phyloP scores from a whole-genome alignment of 495 filamentous ascomycete species.

The Neurospora africana region DNA sequence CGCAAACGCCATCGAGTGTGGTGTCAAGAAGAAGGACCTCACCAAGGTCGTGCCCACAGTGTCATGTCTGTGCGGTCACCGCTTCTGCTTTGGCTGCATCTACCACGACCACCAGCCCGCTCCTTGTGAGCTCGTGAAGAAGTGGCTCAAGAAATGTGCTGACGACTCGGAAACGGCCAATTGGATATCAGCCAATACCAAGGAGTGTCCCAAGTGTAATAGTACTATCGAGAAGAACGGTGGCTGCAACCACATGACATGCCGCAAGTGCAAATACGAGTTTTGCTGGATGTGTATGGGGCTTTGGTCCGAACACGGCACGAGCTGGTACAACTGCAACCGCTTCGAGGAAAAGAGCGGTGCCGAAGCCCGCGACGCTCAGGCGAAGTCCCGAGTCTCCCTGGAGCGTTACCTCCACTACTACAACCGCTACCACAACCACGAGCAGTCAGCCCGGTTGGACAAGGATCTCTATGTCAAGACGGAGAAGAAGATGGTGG shows the following conservation, averaged over 20 bases:
- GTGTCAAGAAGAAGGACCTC: slow-evolving; percentile 74
- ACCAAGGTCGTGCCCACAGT: slow-evolving; percentile 82
- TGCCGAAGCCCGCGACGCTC: slow-evolving; percentile 74
- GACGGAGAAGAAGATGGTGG: slow-evolving; percentile 98
- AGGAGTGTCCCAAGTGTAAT: slow-evolving; percentile 90
- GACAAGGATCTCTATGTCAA: slow-evolving; percentile 94
- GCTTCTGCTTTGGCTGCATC: slow-evolving; percentile 96
- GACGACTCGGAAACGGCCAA: slow-evolving; percentile 98
- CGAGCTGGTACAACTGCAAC: slow-evolving; percentile 99
- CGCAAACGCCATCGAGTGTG: slow-evolving; percentile 81
- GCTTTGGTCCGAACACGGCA: slow-evolving; percentile 94
- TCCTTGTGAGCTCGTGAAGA: slow-evolving; percentile 84
- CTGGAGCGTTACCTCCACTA: slow-evolving; percentile 94
- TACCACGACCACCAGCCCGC: slow-evolving; percentile 86
- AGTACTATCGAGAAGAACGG: slow-evolving; percentile 99
- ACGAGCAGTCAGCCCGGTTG: slow-evolving; percentile 93
- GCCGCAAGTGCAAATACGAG: slow-evolving; percentile 94
- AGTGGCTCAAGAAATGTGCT: slow-evolving; percentile 96
- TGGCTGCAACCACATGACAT: slow-evolving; percentile 99
- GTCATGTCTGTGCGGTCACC: slow-evolving; percentile 66
- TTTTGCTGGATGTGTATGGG: slow-evolving; percentile 99
- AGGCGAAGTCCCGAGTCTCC: slow-evolving; percentile 79
- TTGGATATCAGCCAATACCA: slow-evolving; percentile 98
- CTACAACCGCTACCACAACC: slow-evolving; percentile 97
- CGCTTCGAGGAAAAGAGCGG: slow-evolving; percentile 94